These are phyloP conservation scores for Harringtonia lauricola DNA, from an alignment of 2,329 filamentous ascomycete genomes.

Conservation along the genomic window DNA sequence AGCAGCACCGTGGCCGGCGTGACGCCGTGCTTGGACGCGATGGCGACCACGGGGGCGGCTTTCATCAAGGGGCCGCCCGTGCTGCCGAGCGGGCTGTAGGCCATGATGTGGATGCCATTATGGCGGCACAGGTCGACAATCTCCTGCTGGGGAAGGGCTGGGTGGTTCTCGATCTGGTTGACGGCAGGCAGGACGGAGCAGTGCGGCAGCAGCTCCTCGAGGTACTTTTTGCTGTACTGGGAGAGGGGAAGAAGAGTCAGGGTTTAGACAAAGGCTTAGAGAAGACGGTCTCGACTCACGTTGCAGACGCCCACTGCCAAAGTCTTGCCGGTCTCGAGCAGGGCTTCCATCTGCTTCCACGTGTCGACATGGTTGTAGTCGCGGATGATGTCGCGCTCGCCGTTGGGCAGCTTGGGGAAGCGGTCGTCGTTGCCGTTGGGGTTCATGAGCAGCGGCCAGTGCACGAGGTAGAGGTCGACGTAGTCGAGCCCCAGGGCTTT, in stretches of 20 bases:
- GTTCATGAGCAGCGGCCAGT: constrained; percentile 78
- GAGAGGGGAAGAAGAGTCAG: neutral
- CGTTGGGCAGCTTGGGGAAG: constrained; percentile 66
- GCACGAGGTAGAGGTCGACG: constrained; percentile 71
- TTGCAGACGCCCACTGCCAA: constrained; percentile 45
- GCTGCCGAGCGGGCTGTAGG: constrained; percentile 58
- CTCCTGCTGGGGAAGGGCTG: constrained; percentile 59
- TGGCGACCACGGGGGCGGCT: constrained; percentile 49
- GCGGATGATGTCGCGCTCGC: constrained; percentile 60
- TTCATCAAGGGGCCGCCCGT: constrained; percentile 54
- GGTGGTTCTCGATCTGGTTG: constrained; percentile 69
- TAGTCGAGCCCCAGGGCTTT: constrained; percentile 67
- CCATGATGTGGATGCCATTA: constrained; percentile 61
- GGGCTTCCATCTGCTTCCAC: constrained; percentile 65
- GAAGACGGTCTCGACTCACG: constrained; percentile 21
- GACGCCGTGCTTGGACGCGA: constrained; percentile 52
- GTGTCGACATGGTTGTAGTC: constrained; percentile 62
- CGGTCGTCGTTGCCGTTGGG: constrained; percentile 61
- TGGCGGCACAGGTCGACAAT: constrained; percentile 57
- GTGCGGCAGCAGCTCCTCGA: constrained; percentile 40
- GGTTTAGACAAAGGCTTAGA: neutral
- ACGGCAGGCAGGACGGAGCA: constrained; percentile 48
- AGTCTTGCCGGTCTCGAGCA: constrained; percentile 48
- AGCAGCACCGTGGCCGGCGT: constrained; percentile 53
- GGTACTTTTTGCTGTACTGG: constrained; percentile 43